Conservation (phyloP, 2,329 filamentous ascomycete genomes). For the Aureobasidium subglaciale region DNA sequence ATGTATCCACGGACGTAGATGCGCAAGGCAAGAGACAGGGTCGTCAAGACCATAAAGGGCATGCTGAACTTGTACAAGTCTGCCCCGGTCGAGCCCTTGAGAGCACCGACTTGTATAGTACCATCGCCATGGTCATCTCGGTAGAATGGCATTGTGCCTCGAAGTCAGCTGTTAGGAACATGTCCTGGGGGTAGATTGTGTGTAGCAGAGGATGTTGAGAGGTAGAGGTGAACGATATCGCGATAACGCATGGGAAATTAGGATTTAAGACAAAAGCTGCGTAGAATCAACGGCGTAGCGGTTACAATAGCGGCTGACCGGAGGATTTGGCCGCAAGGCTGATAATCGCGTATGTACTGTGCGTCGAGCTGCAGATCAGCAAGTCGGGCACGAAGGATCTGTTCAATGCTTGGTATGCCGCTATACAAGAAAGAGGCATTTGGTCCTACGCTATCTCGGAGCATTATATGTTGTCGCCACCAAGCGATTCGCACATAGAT, state of each 20-base stretch:
- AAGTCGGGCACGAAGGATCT: background rate
- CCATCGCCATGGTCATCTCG: background rate
- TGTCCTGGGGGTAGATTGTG: background rate
- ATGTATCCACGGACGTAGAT: conserved; percentile 15
- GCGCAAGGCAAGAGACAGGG: conserved; percentile 8
- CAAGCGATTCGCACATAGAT: too few species aligned
- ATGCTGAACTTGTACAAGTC: background rate
- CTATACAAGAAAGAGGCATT: background rate
- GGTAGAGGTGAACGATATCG: background rate
- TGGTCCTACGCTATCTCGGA: background rate
- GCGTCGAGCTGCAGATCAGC: background rate
- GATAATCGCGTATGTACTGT: background rate
- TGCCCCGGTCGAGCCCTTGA: background rate
- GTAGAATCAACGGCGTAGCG: background rate
- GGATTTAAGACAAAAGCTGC: conserved; percentile 1
- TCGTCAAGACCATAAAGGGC: conserved; percentile 2
- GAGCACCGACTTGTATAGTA: background rate
- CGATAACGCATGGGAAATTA: background rate
- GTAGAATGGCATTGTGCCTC: background rate
- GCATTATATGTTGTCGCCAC: background rate
- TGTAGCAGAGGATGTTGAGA: background rate
- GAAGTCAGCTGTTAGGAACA: background rate
- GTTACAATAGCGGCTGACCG: background rate
- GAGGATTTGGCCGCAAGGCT: background rate
- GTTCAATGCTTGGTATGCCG: background rate